A percentile compares a stretch with the other conserved stretches of the same genome.
These are phyloP conservation scores for Aspergillus biplanus DNA, from an alignment of 495 filamentous ascomycete genomes.

Conservation along the genomic window DNA sequence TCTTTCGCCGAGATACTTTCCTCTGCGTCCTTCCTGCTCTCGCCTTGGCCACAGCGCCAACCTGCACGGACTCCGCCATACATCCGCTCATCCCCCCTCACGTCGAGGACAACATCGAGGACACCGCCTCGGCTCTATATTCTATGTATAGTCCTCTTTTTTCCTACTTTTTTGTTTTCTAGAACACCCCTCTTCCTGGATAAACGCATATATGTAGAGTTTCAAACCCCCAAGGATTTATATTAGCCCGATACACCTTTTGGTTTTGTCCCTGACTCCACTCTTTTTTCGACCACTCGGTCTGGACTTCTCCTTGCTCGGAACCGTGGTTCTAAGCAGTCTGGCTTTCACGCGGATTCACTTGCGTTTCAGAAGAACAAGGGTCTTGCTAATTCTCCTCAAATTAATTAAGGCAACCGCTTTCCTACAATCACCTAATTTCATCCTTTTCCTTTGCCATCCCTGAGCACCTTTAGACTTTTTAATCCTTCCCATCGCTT, in stretches of 20 bases:
- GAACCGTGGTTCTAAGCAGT: slow-evolving; percentile 31
- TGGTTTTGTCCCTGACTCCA: slow-evolving; percentile 17
- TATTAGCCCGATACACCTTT: not conserved
- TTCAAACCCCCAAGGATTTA: not conserved
- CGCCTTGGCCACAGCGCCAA: slow-evolving; percentile 8
- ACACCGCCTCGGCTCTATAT: slow-evolving; percentile 10
- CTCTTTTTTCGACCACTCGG: not conserved
- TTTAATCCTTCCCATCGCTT: not conserved
- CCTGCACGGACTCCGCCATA: slow-evolving; percentile 5
- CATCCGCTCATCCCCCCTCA: slow-evolving; percentile 11
- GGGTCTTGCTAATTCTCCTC: slow-evolving; percentile 4
- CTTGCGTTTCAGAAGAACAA: slow-evolving; percentile 11
- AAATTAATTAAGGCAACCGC: not conserved
- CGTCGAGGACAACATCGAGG: not conserved
- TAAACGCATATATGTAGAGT: not conserved
- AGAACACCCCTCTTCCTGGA: not conserved
- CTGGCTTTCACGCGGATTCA: slow-evolving; percentile 7
- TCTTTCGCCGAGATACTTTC: not conserved
- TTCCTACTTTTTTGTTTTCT: not conserved
- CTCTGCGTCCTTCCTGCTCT: slow-evolving; percentile 5
- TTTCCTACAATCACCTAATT: not conserved
- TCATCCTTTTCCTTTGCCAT: not conserved
- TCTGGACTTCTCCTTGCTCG: slow-evolving; percentile 2
- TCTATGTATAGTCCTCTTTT: not conserved
- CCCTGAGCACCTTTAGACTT: not conserved